phyloP scores from a whole-genome alignment of 805 yeast species.

The Candida sakaeoensis region DNA sequence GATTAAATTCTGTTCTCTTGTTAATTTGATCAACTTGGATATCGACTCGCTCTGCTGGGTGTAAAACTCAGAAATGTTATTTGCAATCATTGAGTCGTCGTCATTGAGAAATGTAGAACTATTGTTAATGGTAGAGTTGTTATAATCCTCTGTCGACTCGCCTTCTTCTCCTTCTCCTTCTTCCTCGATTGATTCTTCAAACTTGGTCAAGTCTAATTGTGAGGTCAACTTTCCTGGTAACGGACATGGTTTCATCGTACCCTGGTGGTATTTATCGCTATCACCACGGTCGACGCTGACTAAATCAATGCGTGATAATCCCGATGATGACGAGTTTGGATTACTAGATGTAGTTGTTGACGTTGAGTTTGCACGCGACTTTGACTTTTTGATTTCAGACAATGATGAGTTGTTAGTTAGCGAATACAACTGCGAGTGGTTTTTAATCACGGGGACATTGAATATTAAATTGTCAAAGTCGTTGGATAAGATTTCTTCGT shows the following conservation, averaged over 20 bases:
- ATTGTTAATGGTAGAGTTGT: too few species aligned
- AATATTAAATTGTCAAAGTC: slow-evolving; percentile 37
- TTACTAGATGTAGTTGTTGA: neutral
- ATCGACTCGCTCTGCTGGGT: slow-evolving; percentile 31
- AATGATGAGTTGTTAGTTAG: slow-evolving; percentile 10
- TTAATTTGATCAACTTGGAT: slow-evolving; percentile 26
- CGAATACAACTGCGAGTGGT: slow-evolving; percentile 29
- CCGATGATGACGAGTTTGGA: slow-evolving; percentile 2
- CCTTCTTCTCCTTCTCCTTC: slow-evolving; percentile 15
- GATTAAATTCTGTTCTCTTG: slow-evolving; percentile 30
- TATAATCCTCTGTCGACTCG: too few species aligned
- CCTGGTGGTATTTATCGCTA: slow-evolving; percentile 14
- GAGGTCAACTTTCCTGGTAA: slow-evolving; percentile 25
- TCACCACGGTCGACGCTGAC: slow-evolving; percentile 16
- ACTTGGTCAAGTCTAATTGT: slow-evolving; percentile 8
- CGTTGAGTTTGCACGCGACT: neutral
- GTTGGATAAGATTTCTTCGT: slow-evolving; percentile 34
- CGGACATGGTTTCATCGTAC: slow-evolving; percentile 23
- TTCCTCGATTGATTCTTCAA: slow-evolving; percentile 16
- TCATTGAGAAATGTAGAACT: slow-evolving; percentile 11
- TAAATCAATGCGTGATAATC: slow-evolving; percentile 24
- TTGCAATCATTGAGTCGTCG: slow-evolving; percentile 33
- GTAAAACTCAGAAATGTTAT: slow-evolving; percentile 35
- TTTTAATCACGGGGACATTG: slow-evolving; percentile 41
- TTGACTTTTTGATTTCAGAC: neutral